These are phyloP conservation scores for Hirschfeldia incana DNA, from an alignment of 345 rosid genomes.

Conservation along the genomic window DNA sequence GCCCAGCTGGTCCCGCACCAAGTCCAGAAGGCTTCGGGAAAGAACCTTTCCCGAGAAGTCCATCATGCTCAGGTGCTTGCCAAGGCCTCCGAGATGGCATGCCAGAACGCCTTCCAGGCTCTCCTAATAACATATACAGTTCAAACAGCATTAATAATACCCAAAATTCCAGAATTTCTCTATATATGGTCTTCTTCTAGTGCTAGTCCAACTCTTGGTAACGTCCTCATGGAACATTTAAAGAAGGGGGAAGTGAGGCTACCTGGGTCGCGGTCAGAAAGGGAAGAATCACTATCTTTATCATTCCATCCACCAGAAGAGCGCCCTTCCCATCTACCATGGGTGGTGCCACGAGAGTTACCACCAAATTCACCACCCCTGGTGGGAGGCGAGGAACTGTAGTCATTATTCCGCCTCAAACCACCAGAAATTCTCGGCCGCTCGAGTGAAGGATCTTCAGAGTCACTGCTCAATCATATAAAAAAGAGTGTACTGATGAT, in stretches of 20 bases:
- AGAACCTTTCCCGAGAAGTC: conserved; percentile 96
- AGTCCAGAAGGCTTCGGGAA: conserved; percentile 78
- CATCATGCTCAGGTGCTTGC: conserved; percentile 95
- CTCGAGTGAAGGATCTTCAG: conserved; percentile 63
- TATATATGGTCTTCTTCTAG: conserved; percentile 4
- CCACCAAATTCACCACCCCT: conserved; percentile 73
- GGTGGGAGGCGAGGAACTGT: conserved; percentile 87
- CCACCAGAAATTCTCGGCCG: conserved; percentile 56
- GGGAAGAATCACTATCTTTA: conserved; percentile 70
- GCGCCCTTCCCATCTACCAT: conserved; percentile 88
- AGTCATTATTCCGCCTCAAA: conserved; percentile 67
- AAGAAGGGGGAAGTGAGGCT: conserved; percentile 16
- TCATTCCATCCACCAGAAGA: conserved; percentile 81
- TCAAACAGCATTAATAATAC: conserved; percentile 13
- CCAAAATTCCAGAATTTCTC: conserved; percentile 1
- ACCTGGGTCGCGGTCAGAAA: conserved; percentile 83
- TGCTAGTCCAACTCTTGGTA: neutral
- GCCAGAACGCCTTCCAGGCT: conserved; percentile 65
- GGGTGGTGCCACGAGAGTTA: conserved; percentile 49
- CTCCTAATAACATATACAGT: conserved; percentile 41
- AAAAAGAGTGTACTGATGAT: neutral
- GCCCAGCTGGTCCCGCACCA: conserved; percentile 58
- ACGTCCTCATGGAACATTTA: conserved; percentile 14
- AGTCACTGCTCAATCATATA: conserved; percentile 52
- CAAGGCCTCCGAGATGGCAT: conserved; percentile 72